These are phyloP conservation scores for Periconia sp. DNA, from an alignment of 2,329 filamentous ascomycete species.

Conservation along the genomic window DNA sequence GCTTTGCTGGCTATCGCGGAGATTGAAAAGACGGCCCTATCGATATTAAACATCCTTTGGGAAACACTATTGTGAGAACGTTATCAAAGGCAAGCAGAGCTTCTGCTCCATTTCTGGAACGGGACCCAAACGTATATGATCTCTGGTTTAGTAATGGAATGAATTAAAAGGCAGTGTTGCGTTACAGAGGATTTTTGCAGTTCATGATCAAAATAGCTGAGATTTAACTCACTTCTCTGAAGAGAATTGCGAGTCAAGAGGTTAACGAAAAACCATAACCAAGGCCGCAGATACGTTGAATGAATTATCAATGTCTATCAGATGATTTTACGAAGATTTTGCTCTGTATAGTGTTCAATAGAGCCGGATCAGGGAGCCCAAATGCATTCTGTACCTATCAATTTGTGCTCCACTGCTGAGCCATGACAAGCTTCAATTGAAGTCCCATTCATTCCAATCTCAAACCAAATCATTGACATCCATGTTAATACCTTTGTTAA, in stretches of 20 bases:
- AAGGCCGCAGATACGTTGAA: not conserved
- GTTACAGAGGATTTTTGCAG: not conserved
- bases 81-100: not conserved
- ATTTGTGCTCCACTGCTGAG: not conserved
- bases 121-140: not conserved
- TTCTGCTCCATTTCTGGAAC: no score
- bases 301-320: not conserved
- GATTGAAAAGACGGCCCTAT: not conserved
- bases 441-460: not conserved
- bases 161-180: not conserved
- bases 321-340: not conserved
- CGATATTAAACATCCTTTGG: not conserved
- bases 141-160: no score
- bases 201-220: no score
- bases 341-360: not conserved
- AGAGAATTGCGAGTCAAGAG: not conserved
- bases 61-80: not conserved
- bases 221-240: not conserved
- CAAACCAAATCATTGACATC: not conserved
- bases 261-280: not conserved
- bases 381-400: not conserved
- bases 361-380: not conserved
- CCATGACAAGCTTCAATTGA: not conserved
- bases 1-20: not conserved
- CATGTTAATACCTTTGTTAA: no score